Evolutionary conservation across 257 asterid genomes (phyloP).

Genomic region (Solanum piurae): DNA sequence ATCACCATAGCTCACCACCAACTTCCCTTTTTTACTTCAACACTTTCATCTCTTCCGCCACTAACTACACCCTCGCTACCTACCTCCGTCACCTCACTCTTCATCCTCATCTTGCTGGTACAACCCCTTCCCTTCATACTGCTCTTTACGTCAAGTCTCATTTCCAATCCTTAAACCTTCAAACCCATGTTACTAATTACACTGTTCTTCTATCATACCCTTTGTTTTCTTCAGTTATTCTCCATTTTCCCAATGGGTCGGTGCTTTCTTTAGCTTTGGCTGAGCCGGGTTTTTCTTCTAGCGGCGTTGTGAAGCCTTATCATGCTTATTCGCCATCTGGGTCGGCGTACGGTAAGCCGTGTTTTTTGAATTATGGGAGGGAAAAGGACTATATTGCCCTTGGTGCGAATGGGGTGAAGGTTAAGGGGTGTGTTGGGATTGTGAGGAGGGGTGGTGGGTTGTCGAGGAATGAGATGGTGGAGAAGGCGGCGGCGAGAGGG

Average conservation of each 20-base stretch:
- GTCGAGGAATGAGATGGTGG: slow-evolving; percentile 63
- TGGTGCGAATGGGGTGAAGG: slow-evolving; percentile 35
- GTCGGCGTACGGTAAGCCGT: slow-evolving; percentile 50
- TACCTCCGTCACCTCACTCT: slow-evolving; percentile 85
- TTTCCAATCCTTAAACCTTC: slow-evolving; percentile 43
- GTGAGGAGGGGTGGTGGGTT: slow-evolving; percentile 65
- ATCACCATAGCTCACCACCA: slow-evolving; percentile 3
- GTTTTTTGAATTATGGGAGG: slow-evolving; percentile 70
- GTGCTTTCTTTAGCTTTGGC: slow-evolving; percentile 20
- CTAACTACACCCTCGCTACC: slow-evolving; percentile 61
- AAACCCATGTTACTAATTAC: slow-evolving; percentile 44
- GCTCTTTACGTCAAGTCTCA: slow-evolving; percentile 57
- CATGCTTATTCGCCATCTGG: slow-evolving; percentile 95
- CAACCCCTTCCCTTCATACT: slow-evolving; percentile 48
- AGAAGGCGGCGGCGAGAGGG: slow-evolving; percentile 71
- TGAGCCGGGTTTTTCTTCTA: slow-evolving; percentile 30
- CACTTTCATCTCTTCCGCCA: slow-evolving; percentile 52
- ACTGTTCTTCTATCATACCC: slow-evolving; percentile 78
- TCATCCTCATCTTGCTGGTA: slow-evolving; percentile 93
- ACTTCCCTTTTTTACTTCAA: slow-evolving; percentile 10
- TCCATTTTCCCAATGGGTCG: slow-evolving; percentile 39
- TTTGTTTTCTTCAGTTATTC: slow-evolving; percentile 44
- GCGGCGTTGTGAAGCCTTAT: slow-evolving; percentile 49
- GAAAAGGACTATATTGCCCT: slow-evolving; percentile 57
- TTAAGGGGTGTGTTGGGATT: slow-evolving; percentile 65